phyloP scores from a whole-genome alignment of 2,329 filamentous ascomycete species.

The Trichoderma citrinoviride region DNA sequence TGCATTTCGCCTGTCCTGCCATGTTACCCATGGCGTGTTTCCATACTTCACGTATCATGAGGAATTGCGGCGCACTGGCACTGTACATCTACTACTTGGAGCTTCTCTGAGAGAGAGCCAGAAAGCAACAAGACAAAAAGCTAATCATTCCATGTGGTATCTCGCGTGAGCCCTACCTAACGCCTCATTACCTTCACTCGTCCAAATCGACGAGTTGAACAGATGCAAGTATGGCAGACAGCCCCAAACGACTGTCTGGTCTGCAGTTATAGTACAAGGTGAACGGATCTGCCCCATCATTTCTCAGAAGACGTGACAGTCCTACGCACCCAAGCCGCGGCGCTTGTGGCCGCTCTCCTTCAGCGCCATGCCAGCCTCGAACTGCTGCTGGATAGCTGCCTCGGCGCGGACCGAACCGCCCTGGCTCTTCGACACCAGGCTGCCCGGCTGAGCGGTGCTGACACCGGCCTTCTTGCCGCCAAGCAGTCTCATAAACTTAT shows the following conservation, averaged over 20 bases:
- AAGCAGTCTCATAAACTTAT: constrained; percentile 57
- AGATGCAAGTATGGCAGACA: constrained; percentile 10
- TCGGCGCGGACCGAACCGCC: constrained; percentile 43
- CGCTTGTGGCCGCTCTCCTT: constrained; percentile 52
- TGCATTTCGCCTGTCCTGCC: not conserved
- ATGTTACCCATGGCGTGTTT: not conserved
- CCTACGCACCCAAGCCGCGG: constrained; percentile 52
- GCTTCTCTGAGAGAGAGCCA: not conserved
- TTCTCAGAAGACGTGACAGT: not conserved
- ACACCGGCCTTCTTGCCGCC: constrained; percentile 49
- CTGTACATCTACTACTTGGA: constrained; percentile 19
- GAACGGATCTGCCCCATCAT: not conserved
- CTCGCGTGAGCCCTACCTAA: constrained; percentile 29
- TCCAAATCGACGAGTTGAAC: constrained; percentile 17
- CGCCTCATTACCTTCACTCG: constrained; percentile 28
- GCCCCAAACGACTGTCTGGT: constrained; percentile 16
- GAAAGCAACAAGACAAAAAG: not conserved
- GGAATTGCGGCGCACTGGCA: constrained; percentile 32
- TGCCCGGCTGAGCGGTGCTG: constrained; percentile 24
- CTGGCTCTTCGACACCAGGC: constrained; percentile 29
- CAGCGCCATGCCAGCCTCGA: constrained; percentile 54
- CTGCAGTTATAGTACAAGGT: constrained; percentile 1
- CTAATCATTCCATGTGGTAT: constrained; percentile 24
- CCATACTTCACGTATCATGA: constrained; percentile 25
- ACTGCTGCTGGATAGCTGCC: constrained; percentile 56